phyloP scores from a whole-genome alignment of 306 rosid genomes.

The Vachellia collinsii region DNA sequence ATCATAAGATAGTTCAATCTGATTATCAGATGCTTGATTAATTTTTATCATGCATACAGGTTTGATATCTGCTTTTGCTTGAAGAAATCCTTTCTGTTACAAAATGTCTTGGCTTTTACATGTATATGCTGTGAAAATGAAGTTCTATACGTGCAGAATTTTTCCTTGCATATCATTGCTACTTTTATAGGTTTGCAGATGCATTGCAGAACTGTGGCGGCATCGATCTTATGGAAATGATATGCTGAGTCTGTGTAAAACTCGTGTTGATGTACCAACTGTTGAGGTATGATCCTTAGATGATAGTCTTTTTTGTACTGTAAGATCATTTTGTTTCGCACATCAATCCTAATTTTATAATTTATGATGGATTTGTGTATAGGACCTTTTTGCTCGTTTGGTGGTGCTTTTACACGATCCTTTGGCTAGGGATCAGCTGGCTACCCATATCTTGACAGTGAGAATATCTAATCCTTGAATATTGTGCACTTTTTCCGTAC shows the following conservation, averaged over 20 bases:
- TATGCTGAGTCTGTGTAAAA: constrained; percentile 80
- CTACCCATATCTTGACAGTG: constrained; percentile 88
- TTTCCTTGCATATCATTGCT: constrained; percentile 30
- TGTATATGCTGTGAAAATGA: constrained; percentile 5
- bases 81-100: neutral
- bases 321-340: constrained; percentile 5
- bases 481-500: neutral
- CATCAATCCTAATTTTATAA: constrained; percentile 39
- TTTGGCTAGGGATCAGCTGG: constrained; percentile 82
- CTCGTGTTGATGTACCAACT: constrained; percentile 79
- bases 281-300: constrained; percentile 58
- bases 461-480: constrained; percentile 37
- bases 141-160: constrained; percentile 17
- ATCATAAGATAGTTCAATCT: constrained; percentile 19
- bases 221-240: constrained; percentile 64
- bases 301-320: neutral
- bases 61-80: neutral
- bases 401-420: constrained; percentile 96
- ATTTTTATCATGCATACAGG: constrained; percentile 22
- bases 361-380: constrained; percentile 40
- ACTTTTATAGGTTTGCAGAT: constrained; percentile 86
- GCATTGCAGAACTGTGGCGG: constrained; percentile 90
- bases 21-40: constrained; percentile 19
- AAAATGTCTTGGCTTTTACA: constrained; percentile 11
- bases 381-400: constrained; percentile 94